Evolutionary conservation across 805 yeast genomes (phyloP).

Genomic region (Schwanniomyces vanrijiae): DNA sequence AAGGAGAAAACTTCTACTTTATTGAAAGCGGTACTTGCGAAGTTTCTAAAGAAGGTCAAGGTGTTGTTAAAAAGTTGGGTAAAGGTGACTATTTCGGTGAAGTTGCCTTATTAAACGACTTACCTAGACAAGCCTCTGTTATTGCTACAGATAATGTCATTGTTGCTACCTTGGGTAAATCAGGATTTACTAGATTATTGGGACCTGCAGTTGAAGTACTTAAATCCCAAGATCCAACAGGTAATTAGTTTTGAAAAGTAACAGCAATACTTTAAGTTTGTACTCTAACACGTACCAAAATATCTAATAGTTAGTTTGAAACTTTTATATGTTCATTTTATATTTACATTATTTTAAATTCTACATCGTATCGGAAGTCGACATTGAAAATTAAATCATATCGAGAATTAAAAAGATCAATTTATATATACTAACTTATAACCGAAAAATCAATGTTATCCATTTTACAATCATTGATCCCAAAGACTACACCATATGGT

Average conservation of each 20-base stretch:
- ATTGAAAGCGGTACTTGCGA: constrained; percentile 77
- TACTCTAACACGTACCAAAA: not conserved
- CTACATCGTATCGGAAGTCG: not conserved
- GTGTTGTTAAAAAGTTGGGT: constrained; percentile 57
- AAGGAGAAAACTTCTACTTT: constrained; percentile 45
- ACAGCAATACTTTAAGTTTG: not conserved
- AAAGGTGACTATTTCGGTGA: constrained; percentile 97
- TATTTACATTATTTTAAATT: constrained; percentile 1
- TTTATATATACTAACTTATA: too few species aligned
- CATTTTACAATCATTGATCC: constrained; percentile 13
- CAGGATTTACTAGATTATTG: constrained; percentile 88
- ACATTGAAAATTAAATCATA: too few species aligned
- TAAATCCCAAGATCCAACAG: constrained; percentile 82
- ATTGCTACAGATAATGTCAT: constrained; percentile 71
- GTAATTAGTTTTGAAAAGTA: not conserved
- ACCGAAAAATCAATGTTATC: too few species aligned
- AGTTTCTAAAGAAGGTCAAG: constrained; percentile 62
- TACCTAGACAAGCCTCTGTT: constrained; percentile 93
- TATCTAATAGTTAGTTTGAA: not conserved
- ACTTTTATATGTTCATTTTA: not conserved
- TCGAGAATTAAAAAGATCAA: not conserved
- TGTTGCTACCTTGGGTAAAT: constrained; percentile 89
- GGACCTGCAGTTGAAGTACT: constrained; percentile 93
- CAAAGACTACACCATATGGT: constrained; percentile 19
- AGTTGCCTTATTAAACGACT: constrained; percentile 85